phyloP scores from a whole-genome alignment of 2,329 filamentous ascomycete genomes.

The Curvularia lunata region DNA sequence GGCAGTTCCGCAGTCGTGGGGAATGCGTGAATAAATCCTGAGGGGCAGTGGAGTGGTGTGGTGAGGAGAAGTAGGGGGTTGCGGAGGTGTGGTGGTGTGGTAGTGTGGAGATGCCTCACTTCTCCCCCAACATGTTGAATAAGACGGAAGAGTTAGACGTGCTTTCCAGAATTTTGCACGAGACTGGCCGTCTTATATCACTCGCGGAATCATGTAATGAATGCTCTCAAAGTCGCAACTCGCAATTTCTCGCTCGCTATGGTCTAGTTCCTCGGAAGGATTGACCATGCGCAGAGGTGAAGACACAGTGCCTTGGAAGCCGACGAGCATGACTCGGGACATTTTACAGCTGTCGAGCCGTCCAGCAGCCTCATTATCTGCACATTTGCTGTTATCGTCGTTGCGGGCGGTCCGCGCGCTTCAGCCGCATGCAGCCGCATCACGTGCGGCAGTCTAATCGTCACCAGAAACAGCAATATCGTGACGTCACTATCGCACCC shows the following conservation, averaged over 20 bases:
- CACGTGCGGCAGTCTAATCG: not conserved
- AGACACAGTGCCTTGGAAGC: not conserved
- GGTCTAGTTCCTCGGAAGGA: not conserved
- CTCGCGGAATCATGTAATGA: not conserved
- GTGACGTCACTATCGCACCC: not conserved
- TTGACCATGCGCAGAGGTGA: not conserved
- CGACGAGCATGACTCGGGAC: not conserved
- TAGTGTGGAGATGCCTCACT: conserved; percentile 5
- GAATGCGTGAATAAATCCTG: conserved; percentile 9
- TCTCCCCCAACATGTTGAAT: not conserved
- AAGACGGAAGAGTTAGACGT: not conserved
- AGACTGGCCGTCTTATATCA: not conserved
- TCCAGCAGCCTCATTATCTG: not conserved
- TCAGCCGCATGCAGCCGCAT: not conserved
- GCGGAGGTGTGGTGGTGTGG: conserved; percentile 9
- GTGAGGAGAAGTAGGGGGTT: conserved; percentile 13
- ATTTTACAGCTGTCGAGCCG: not conserved
- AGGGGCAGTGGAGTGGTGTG: conserved; percentile 10
- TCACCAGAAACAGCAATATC: not conserved
- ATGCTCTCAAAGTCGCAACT: not conserved
- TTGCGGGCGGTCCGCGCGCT: not conserved
- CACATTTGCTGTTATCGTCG: not conserved
- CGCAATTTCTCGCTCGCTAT: not conserved
- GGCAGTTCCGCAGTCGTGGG: conserved; percentile 14
- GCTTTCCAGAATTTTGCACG: not conserved